Evolutionary conservation across 305 asterid species (phyloP).

Genomic region (Fraxinus nigra): DNA sequence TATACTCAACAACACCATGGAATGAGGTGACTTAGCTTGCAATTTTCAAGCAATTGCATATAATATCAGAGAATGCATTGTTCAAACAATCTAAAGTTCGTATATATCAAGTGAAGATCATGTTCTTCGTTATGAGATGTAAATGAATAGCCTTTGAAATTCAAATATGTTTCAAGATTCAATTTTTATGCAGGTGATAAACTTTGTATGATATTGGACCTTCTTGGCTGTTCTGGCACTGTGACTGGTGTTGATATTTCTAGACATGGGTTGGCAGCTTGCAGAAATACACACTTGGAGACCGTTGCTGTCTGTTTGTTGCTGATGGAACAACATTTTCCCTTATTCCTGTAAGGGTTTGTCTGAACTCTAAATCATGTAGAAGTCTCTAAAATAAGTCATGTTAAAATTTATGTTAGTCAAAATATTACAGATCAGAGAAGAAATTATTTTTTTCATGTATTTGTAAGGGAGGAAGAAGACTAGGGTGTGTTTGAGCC

Average conservation of each 20-base stretch:
- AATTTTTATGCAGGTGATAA: constrained; percentile 71
- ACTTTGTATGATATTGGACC: constrained; percentile 84
- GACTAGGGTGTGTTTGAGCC: no score
- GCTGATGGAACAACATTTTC: constrained; percentile 92
- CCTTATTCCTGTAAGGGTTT: constrained; percentile 51
- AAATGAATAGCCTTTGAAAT: neutral
- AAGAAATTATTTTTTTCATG: no score
- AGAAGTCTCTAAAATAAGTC: constrained; percentile 25
- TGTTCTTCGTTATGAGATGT: neutral
- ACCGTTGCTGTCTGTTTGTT: constrained; percentile 79
- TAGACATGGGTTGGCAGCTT: constrained; percentile 86
- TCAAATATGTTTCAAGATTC: constrained; percentile 6
- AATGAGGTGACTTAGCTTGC: neutral
- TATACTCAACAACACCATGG: neutral
- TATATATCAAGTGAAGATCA: neutral
- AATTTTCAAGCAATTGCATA: neutral
- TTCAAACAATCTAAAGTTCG: neutral
- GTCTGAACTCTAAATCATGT: constrained; percentile 41
- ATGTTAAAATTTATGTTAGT: neutral
- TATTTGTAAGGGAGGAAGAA: no score
- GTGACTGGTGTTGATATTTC: constrained; percentile 88
- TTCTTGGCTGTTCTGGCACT: constrained; percentile 79
- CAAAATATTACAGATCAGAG: no score
- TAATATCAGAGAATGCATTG: neutral
- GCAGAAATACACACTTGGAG: constrained; percentile 81